Conservation (phyloP, 306 rosid species). For the Cucurbita pepo region DNA sequence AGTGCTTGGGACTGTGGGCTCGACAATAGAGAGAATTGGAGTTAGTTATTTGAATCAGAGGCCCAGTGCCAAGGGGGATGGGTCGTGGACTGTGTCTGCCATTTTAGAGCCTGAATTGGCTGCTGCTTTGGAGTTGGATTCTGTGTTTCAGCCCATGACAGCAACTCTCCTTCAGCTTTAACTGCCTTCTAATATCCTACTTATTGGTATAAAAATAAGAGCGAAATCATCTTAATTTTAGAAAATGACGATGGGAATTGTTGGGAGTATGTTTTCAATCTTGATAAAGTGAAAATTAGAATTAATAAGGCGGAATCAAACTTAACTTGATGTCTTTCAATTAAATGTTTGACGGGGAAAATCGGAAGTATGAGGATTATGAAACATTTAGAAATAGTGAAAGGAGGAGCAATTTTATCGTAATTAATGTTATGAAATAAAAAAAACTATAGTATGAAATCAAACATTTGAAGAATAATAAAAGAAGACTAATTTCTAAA, state of each 20-base stretch:
- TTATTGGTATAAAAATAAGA: too few species aligned
- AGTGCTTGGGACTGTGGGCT: conserved; percentile 59
- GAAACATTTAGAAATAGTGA: neutral
- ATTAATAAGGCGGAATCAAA: neutral
- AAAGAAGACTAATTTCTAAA: too few species aligned
- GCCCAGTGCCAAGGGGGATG: conserved; percentile 53
- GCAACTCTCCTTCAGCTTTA: conserved; percentile 42
- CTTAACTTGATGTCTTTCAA: too few species aligned
- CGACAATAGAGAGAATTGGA: conserved; percentile 39
- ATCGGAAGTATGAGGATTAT: neutral
- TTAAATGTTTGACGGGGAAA: neutral
- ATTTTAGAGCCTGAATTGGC: conserved; percentile 73
- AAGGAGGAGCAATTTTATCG: too few species aligned
- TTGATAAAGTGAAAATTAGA: neutral
- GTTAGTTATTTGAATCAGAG: conserved; percentile 86
- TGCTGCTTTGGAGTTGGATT: conserved; percentile 38
- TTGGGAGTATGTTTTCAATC: neutral
- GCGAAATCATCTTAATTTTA: neutral
- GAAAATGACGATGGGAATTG: neutral
- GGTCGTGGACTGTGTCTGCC: conserved; percentile 79
- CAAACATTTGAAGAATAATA: too few species aligned
- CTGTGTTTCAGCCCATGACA: conserved; percentile 55
- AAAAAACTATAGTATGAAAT: too few species aligned
- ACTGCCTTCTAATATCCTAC: neutral
- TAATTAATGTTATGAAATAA: too few species aligned